Conservation (phyloP, 2,329 filamentous ascomycete species). For the Hymenoscyphus repandus region DNA sequence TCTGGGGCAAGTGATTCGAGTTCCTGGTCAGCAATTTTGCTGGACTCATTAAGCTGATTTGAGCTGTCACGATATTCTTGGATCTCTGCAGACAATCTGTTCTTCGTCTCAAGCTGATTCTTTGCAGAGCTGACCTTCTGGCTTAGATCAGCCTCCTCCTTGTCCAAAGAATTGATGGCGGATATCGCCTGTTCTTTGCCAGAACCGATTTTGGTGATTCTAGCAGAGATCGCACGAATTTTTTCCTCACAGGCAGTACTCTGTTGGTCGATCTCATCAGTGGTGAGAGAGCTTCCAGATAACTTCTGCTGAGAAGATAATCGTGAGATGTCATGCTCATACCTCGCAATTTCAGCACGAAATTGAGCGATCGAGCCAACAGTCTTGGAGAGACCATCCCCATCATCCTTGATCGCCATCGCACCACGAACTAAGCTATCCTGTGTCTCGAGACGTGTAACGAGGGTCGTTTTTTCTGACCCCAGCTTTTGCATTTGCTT, state of each 20-base stretch:
- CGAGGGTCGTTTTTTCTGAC: conserved; percentile 53
- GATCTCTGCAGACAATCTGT: conserved; percentile 63
- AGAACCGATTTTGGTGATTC: conserved; percentile 57
- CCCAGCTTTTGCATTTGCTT: conserved; percentile 58
- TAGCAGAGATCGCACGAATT: conserved; percentile 56
- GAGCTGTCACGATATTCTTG: conserved; percentile 67
- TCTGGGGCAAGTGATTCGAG: conserved; percentile 70
- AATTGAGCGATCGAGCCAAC: conserved; percentile 71
- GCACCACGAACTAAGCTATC: conserved; percentile 62
- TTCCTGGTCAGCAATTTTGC: conserved; percentile 66
- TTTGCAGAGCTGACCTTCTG: conserved; percentile 66
- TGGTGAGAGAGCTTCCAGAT: conserved; percentile 57
- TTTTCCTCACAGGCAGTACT: conserved; percentile 64
- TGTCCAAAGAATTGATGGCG: conserved; percentile 64
- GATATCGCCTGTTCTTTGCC: conserved; percentile 70
- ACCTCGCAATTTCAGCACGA: conserved; percentile 63
- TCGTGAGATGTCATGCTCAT: conserved; percentile 68
- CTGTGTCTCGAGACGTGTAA: conserved; percentile 59
- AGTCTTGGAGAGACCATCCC: conserved; percentile 71
- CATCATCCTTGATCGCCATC: conserved; percentile 61
- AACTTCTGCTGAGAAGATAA: conserved; percentile 72
- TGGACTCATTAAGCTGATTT: conserved; percentile 60
- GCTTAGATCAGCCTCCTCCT: conserved; percentile 69
- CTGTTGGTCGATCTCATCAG: conserved; percentile 80
- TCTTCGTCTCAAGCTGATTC: conserved; percentile 78